phyloP scores from a whole-genome alignment of 805 yeast genomes.

The Spathaspora hagerdaliae region DNA sequence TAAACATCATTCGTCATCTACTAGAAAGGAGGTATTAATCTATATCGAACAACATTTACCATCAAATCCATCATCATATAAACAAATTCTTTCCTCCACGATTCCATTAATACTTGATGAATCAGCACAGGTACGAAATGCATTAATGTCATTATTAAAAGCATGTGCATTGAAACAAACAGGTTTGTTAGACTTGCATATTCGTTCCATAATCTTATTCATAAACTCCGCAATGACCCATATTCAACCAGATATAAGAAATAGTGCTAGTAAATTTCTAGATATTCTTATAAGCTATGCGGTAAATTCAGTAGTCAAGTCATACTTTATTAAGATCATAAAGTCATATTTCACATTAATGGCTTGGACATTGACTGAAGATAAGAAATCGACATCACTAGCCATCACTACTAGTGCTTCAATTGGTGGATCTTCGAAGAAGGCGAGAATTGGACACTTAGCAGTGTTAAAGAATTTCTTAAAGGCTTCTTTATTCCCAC shows the following conservation, averaged over 20 bases:
- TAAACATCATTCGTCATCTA: constrained; percentile 67
- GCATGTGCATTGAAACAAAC: constrained; percentile 48
- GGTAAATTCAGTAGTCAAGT: constrained; percentile 48
- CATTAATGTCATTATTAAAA: constrained; percentile 45
- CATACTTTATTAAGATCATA: constrained; percentile 67
- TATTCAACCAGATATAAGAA: constrained; percentile 69
- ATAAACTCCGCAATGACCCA: constrained; percentile 93
- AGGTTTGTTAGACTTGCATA: constrained; percentile 57
- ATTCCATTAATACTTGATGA: constrained; percentile 67
- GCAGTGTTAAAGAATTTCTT: constrained; percentile 42
- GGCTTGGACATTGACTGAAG: constrained; percentile 61
- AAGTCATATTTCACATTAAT: constrained; percentile 64
- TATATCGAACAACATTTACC: constrained; percentile 52
- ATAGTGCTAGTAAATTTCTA: constrained; percentile 69
- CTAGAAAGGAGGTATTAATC: constrained; percentile 67
- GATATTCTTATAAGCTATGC: constrained; percentile 54
- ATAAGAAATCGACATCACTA: constrained; percentile 29
- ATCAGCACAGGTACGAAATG: constrained; percentile 59
- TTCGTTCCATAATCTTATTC: constrained; percentile 61
- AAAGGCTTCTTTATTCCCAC: constrained; percentile 35
- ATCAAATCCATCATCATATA: constrained; percentile 48
- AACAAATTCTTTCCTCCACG: constrained; percentile 52
- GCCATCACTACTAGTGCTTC: constrained; percentile 30
- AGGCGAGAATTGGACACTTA: constrained; percentile 39
- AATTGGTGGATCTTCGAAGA: constrained; percentile 30